Percentiles rank a stretch among this genome's conserved stretches.
These are phyloP conservation scores for Madurella mycetomatis DNA, from an alignment of 2,329 filamentous ascomycete genomes.

Conservation along the genomic window DNA sequence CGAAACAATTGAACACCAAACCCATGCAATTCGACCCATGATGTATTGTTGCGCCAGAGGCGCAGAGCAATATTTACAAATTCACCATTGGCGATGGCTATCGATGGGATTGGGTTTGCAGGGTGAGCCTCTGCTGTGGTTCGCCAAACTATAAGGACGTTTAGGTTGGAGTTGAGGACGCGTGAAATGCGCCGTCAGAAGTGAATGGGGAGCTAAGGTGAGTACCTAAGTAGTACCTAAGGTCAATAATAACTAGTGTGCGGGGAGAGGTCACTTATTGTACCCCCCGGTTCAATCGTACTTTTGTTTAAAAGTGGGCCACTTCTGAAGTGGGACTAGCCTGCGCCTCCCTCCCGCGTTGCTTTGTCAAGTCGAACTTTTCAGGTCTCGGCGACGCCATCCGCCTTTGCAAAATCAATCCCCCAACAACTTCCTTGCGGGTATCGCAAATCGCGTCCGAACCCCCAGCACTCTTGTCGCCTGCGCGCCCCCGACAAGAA, in stretches of 20 bases:
- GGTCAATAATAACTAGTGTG: background rate
- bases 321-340: slow-evolving; percentile 13
- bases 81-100: no score
- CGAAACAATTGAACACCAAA: background rate
- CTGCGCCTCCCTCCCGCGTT: slow-evolving; percentile 16
- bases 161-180: no score
- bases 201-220: no score
- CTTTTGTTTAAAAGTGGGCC: slow-evolving; percentile 18
- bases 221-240: no score
- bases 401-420: slow-evolving; percentile 25
- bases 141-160: no score
- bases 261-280: background rate
- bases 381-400: slow-evolving; percentile 20
- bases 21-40: background rate
- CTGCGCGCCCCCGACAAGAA: slow-evolving; percentile 32
- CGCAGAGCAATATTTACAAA: background rate
- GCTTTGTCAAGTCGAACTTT: slow-evolving; percentile 26
- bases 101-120: no score
- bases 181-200: no score
- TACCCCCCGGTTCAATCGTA: background rate
- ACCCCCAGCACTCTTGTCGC: slow-evolving; percentile 39
- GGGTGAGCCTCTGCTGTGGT: no score
- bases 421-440: slow-evolving; percentile 38
- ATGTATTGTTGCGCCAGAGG: background rate
- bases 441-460: slow-evolving; percentile 51